A percentile compares a stretch with the other conserved stretches of the same genome.
phyloP scores from a whole-genome alignment of 345 rosid species.

The Alliaria petiolata region DNA sequence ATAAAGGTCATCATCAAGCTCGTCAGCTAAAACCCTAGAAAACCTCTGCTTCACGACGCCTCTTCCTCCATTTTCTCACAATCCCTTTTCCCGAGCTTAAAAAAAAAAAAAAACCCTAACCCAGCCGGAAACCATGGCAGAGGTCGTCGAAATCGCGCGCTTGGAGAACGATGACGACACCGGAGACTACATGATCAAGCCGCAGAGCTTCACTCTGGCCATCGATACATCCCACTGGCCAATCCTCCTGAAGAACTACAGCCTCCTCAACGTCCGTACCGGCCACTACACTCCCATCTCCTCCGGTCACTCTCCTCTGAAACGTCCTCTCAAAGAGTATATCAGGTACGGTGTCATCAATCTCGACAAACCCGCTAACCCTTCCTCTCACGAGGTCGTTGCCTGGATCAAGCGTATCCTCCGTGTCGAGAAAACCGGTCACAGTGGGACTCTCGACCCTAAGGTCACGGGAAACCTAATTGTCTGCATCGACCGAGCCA shows the following conservation, averaged over 20 bases:
- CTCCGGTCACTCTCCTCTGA: slow-evolving; percentile 84
- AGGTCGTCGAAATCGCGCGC: slow-evolving; percentile 46
- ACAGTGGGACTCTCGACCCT: slow-evolving; percentile 96
- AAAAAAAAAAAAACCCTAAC: no score
- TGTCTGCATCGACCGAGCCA: slow-evolving; percentile 91
- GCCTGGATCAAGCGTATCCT: slow-evolving; percentile 97
- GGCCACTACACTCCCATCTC: slow-evolving; percentile 98
- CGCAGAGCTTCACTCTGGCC: slow-evolving; percentile 68
- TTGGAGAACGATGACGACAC: slow-evolving; percentile 44
- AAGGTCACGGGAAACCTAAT: slow-evolving; percentile 92
- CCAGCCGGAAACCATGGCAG: slow-evolving; percentile 46
- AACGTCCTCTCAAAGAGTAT: slow-evolving; percentile 79
- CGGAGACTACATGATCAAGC: slow-evolving; percentile 76
- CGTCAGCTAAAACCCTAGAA: slow-evolving; percentile 22
- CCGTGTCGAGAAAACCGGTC: slow-evolving; percentile 87
- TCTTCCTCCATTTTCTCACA: no score
- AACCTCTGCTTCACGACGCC: not conserved
- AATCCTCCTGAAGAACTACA: slow-evolving; percentile 82
- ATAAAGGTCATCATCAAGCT: not conserved
- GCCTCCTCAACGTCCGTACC: slow-evolving; percentile 86
- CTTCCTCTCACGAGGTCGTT: slow-evolving; percentile 95
- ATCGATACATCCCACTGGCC: slow-evolving; percentile 94
- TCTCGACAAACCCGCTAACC: slow-evolving; percentile 94
- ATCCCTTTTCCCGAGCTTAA: no score
- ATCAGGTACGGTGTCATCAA: slow-evolving; percentile 81